Evolutionary conservation across 2,329 filamentous ascomycete species (phyloP).

Genomic region (Exophiala aquamarina): DNA sequence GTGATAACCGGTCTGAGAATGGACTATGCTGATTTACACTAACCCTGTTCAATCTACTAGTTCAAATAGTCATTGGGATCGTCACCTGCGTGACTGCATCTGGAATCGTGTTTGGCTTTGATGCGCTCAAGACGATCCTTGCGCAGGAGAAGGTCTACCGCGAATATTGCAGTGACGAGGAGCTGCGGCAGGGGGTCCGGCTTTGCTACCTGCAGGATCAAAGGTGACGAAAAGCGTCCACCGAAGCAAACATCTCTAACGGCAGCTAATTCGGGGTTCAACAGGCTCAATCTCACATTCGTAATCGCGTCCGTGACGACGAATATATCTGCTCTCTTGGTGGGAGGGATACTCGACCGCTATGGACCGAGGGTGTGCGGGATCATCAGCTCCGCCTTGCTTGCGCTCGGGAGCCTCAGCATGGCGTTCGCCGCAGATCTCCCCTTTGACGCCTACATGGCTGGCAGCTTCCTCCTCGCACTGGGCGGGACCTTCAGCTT

Average conservation of each 20-base stretch:
- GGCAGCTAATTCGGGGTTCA: not conserved
- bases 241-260: too few species aligned
- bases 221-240: constrained; percentile 34
- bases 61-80: constrained; percentile 65
- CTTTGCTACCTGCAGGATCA: constrained; percentile 60
- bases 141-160: constrained; percentile 72
- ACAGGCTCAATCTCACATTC: constrained; percentile 81
- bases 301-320: constrained; percentile 83
- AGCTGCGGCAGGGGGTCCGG: constrained; percentile 46
- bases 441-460: constrained; percentile 72
- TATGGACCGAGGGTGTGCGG: constrained; percentile 79
- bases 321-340: constrained; percentile 79
- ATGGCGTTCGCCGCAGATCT: constrained; percentile 67
- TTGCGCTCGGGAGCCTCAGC: constrained; percentile 66
- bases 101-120: constrained; percentile 80
- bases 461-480: constrained; percentile 72
- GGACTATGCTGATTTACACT: not conserved
- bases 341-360: constrained; percentile 80
- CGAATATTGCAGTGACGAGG: constrained; percentile 58
- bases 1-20: too few species aligned
- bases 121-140: constrained; percentile 77
- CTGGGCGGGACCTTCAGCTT: constrained; percentile 78
- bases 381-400: constrained; percentile 64
- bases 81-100: constrained; percentile 75
- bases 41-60: too few species aligned